Evolutionary conservation across 169 alveolate species (phyloP), one percentile per base, ranked within the genome.

Genomic region (Plasmodium vinckei): DNA sequence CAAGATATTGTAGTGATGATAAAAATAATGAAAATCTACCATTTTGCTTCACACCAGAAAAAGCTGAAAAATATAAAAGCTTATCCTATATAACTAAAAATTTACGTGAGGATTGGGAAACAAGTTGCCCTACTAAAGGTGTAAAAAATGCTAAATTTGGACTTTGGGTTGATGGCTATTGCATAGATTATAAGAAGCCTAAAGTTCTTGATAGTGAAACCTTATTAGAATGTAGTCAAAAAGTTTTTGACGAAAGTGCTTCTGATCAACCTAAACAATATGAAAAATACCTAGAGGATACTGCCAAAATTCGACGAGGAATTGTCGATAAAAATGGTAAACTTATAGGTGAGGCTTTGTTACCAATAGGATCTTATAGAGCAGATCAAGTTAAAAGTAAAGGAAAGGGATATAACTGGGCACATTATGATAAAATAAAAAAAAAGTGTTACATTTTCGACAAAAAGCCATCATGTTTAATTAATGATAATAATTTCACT

Each of bases 401-500:
- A 39, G 96, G 96, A 53, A 87, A 59, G 44, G 96, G 96, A 10
- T 86, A 54, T 61, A 94, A 94, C 79, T 94, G 96, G 96, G 96
- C 92, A 1, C 92, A 89, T 64, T 94, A 73, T 88, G 86, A 89
- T 39, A 46, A 1, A 21, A 68, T 25, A 54, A 72, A 53, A 7
- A 82, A 92, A 7, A 39, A 42, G 39, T 94, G 96, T 59, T 63
- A 87, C 53, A 42, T 94, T 21, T 68, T 90, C 60, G 87, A 87
- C 64, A 73, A 51, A 33, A 72, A 84, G 33, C 96, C 96, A 10
- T 87, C 90, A 70, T 94, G 96, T 39, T 88, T 94, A 63, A 87
- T 94, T 63, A 68, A 92, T 44, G 72, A 84, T 68, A 82, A 73
- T 60, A 92, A 94, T 39, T 71, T 71, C 65, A 51, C 88, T 25